A percentile compares a stretch with the other conserved stretches of the same genome.
phyloP scores from a whole-genome alignment of 495 filamentous ascomycete genomes.

The Annulohypoxylon bovei region DNA sequence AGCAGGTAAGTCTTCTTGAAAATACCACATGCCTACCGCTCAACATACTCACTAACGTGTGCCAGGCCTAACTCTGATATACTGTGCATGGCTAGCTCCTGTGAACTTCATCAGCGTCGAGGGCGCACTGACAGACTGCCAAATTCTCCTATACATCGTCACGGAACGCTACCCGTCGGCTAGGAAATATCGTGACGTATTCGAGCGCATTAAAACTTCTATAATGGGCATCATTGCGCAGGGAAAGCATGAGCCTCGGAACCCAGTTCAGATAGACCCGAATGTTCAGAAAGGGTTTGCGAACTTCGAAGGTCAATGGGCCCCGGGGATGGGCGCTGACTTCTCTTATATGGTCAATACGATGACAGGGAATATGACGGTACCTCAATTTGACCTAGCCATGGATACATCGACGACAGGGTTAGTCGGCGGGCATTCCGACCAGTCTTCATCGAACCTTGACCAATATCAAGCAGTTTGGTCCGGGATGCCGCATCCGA shows the following conservation, averaged over 20 bases:
- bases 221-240: constrained; percentile 43
- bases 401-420: constrained; percentile 15
- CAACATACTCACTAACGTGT: neutral
- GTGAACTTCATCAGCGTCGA: constrained; percentile 39
- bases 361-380: constrained; percentile 41
- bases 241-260: constrained; percentile 46
- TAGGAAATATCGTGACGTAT: constrained; percentile 64
- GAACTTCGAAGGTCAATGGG: constrained; percentile 31
- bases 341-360: constrained; percentile 45
- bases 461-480: constrained; percentile 29
- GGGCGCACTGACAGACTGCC: constrained; percentile 52
- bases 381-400: constrained; percentile 16
- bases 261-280: constrained; percentile 42
- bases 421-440: constrained; percentile 9
- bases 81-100: constrained; percentile 48
- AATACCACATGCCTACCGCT: neutral
- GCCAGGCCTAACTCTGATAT: constrained; percentile 45
- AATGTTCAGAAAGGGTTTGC: constrained; percentile 41
- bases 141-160: constrained; percentile 65
- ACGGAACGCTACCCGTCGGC: constrained; percentile 62
- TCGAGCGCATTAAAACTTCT: constrained; percentile 54
- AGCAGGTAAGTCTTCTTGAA: constrained; percentile 49
- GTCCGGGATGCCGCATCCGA: constrained; percentile 27
- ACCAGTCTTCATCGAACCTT: constrained; percentile 19
- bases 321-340: constrained; percentile 32